Base-by-base conservation (phyloP, 306 rosid genomes). In the Fagus sylvatica region DNA sequence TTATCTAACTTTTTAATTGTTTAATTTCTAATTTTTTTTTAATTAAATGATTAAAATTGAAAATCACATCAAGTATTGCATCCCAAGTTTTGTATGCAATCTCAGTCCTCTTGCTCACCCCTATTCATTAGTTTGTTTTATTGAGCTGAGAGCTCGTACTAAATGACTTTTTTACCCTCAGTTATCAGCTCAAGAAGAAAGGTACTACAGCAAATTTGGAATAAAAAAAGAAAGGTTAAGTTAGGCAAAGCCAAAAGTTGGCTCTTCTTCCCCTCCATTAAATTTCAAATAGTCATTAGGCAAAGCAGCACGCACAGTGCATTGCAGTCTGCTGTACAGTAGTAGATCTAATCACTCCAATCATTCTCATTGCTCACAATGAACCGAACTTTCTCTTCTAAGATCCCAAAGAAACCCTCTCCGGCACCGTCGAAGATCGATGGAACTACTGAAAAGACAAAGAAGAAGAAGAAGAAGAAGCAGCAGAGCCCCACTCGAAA, bases 371-470 rank as follows among this genome's bases (percentile, higher is more conserved):
- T 51, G 77, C 68, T 81, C 78, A 65, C 79, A 12, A 91, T 88
- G 93, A 89, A 80, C 78, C 85, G 61, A 67, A 55, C 90, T 59
- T 76, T 80, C 79, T 85, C 96, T 75, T 81, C 89, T 16, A 90
- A 82, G 78, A 32, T 60, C 57, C 39, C 66, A 34, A 82, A 77
- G 84, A 91, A 87, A 76, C 78, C 84, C 33, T 71, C 80, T 64
- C 76, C 86, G 72, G 74, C 87, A 57, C 84, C 59, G 33, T 28
- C 59, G 13, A 66, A 39, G 33, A 16, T 12, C 79, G 33, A 73
- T 85, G n/a, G 76, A 82, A 9, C 56, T 81, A 79, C 62, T 40
- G 42, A 74, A 74, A 73, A 69, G 56, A 42, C 46, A 78, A 77
- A 78, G 32, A 85, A 83, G 66, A 62, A 74, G 10, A 13, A 17